phyloP scores from a whole-genome alignment of 2,329 filamentous ascomycete species.

The Trichoderma polysporum region DNA sequence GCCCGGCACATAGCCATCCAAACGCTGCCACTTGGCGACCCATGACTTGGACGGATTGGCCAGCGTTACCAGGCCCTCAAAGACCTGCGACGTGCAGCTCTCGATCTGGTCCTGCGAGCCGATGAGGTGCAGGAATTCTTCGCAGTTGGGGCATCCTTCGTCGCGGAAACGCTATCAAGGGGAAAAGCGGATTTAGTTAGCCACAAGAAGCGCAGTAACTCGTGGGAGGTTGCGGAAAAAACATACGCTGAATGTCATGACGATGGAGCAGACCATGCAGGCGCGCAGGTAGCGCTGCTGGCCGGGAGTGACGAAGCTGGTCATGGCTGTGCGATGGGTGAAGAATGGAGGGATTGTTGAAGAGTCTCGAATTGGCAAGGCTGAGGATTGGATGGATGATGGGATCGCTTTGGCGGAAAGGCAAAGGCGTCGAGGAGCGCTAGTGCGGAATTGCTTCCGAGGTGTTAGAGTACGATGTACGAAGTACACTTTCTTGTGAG shows the following conservation, averaged over 20 bases:
- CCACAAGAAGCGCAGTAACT: not conserved
- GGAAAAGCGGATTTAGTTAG: slow-evolving; percentile 14
- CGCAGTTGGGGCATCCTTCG: slow-evolving; percentile 94
- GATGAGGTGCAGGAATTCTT: slow-evolving; percentile 81
- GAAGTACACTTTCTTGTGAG: not conserved
- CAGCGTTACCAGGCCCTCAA: slow-evolving; percentile 86
- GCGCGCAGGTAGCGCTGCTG: slow-evolving; percentile 87
- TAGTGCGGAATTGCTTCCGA: slow-evolving; percentile 19
- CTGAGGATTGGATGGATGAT: not conserved
- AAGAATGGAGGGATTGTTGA: not conserved
- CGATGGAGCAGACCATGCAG: slow-evolving; percentile 98
- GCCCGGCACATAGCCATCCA: slow-evolving; percentile 84
- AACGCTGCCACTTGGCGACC: slow-evolving; percentile 94
- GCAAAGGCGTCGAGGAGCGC: not conserved
- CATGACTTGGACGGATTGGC: slow-evolving; percentile 81
- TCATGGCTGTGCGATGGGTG: slow-evolving; percentile 1
- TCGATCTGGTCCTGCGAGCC: slow-evolving; percentile 78
- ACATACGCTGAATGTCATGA: slow-evolving; percentile 74
- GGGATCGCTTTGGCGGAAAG: slow-evolving; percentile 1
- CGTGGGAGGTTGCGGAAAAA: not conserved
- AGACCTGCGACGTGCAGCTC: slow-evolving; percentile 94
- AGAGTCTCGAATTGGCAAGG: not conserved
- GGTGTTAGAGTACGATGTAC: not conserved
- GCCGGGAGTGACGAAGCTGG: slow-evolving; percentile 47
- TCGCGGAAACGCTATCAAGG: slow-evolving; percentile 72